Evolutionary conservation across 345 rosid species (phyloP).

Genomic region (Jatropha curcas): DNA sequence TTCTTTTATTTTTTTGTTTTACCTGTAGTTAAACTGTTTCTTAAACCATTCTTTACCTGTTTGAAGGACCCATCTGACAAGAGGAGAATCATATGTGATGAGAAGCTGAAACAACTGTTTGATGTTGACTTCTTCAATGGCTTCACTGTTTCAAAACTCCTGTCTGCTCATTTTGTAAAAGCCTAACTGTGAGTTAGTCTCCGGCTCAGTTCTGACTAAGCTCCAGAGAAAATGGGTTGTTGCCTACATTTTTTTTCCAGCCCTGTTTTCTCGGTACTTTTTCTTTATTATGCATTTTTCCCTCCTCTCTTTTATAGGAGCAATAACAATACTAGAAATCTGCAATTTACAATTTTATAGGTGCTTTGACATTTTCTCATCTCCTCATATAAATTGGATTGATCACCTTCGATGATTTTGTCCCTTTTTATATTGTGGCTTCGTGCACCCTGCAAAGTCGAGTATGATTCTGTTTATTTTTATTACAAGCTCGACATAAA

Average conservation of each 20-base stretch:
- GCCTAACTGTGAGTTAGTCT: slow-evolving; percentile 1
- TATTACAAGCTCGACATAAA: no score
- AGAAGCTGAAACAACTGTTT: slow-evolving; percentile 29
- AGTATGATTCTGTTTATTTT: no score
- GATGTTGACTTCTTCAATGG: slow-evolving; percentile 23
- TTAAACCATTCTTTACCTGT: slow-evolving; percentile 6
- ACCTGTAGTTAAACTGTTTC: neutral
- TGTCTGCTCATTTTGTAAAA: slow-evolving; percentile 25
- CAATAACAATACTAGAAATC: neutral
- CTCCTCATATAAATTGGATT: no score
- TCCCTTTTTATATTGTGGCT: no score
- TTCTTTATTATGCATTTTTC: neutral
- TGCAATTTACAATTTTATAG: no score
- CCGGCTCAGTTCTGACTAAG: neutral
- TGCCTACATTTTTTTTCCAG: neutral
- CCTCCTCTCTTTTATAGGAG: neutral
- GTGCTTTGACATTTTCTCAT: no score
- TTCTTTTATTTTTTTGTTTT: neutral
- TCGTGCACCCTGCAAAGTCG: no score
- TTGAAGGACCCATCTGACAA: slow-evolving; percentile 33
- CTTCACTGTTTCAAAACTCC: slow-evolving; percentile 27
- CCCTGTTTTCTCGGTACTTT: neutral
- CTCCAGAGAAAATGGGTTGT: neutral
- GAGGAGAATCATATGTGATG: slow-evolving; percentile 27
- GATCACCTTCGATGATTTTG: no score